A percentile compares a stretch with the other conserved stretches of the same genome.
phyloP scores from a whole-genome alignment of 768 basidiomycete species.

The Rubroboletus pulcherrimus region DNA sequence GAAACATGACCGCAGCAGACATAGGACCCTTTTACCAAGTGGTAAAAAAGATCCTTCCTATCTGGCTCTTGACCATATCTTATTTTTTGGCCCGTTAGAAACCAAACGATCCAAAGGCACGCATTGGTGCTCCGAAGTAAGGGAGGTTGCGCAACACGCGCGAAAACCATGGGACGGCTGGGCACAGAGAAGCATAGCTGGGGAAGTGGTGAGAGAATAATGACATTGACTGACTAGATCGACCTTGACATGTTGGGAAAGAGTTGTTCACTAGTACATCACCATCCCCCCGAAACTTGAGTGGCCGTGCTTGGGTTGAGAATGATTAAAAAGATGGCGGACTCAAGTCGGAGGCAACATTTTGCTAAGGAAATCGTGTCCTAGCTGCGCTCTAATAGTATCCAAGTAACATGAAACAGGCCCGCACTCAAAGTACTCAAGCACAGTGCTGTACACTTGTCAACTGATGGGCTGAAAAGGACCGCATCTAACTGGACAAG shows the following conservation, averaged over 20 bases:
- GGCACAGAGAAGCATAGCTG: conserved; percentile 15
- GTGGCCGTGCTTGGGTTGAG: neutral
- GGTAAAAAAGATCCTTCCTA: conserved; percentile 37
- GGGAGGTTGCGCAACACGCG: conserved; percentile 27
- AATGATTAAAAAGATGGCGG: neutral
- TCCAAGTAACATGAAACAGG: too few species aligned
- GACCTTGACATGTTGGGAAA: conserved; percentile 28
- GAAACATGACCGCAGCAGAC: neutral
- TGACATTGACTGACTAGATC: conserved; percentile 22
- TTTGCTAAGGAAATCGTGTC: too few species aligned
- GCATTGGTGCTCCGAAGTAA: conserved; percentile 28
- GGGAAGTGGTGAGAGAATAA: conserved; percentile 3
- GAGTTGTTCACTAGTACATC: conserved; percentile 28
- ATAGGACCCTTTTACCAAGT: conserved; percentile 33
- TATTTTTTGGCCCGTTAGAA: conserved; percentile 21
- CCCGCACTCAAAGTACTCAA: too few species aligned
- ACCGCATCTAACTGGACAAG: neutral
- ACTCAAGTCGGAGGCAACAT: too few species aligned
- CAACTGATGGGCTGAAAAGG: neutral
- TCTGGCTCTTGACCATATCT: conserved; percentile 17
- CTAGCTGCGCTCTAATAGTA: too few species aligned
- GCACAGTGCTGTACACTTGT: too few species aligned
- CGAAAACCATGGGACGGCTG: conserved; percentile 24
- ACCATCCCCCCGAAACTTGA: conserved; percentile 36
- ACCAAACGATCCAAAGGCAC: conserved; percentile 28